Evolutionary conservation across 768 basidiomycete species (phyloP).

Genomic region (Tricholoma terreum): DNA sequence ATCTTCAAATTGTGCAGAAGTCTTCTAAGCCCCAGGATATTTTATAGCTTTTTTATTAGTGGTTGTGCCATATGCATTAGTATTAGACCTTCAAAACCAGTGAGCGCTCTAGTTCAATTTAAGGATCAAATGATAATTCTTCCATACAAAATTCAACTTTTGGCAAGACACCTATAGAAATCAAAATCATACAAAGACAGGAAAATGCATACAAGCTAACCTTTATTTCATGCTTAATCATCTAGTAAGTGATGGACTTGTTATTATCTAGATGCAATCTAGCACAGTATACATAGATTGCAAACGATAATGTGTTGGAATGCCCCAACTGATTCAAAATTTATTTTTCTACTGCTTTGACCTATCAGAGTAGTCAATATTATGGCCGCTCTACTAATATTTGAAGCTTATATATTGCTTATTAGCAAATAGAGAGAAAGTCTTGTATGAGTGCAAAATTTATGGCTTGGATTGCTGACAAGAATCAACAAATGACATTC

Average conservation of each 20-base stretch:
- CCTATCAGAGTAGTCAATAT: neutral
- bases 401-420: no score
- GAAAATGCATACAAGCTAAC: neutral
- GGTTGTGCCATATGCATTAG: neutral
- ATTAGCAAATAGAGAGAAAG: neutral
- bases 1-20: neutral
- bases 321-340: neutral
- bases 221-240: neutral
- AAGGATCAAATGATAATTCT: neutral
- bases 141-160: neutral
- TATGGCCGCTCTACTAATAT: neutral
- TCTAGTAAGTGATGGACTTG: no score
- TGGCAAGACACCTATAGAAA: no score
- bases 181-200: no score
- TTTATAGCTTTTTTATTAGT: neutral
- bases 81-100: neutral
- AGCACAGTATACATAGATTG: neutral
- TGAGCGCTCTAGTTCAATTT: no score
- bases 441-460: neutral
- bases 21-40: no score
- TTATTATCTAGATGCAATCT: no score
- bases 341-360: neutral
- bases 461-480: no score
- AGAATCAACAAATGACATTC: no score
- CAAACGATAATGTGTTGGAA: neutral